A percentile compares a stretch with the other conserved stretches of the same genome.
phyloP scores from a whole-genome alignment of 345 rosid species.

The Eucalyptus virginea region DNA sequence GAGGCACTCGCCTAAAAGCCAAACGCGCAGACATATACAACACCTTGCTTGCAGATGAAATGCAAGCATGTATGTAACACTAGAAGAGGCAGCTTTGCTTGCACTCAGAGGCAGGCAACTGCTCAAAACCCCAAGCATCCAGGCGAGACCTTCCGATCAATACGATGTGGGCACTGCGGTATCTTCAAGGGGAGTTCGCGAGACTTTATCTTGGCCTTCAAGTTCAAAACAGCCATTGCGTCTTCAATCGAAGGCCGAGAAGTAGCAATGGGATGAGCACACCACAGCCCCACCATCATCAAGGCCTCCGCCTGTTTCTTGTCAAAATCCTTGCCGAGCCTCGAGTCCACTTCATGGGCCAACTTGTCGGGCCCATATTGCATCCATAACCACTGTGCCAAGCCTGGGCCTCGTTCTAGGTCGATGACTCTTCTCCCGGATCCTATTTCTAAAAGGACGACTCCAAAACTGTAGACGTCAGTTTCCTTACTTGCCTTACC shows the following conservation, averaged over 20 bases:
- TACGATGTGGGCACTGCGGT: not conserved
- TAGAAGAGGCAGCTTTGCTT: too few relatives aligned
- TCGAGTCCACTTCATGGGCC: not conserved
- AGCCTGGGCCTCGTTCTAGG: not conserved
- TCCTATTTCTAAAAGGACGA: not conserved
- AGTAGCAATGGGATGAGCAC: not conserved
- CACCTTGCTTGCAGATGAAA: conserved; percentile 12
- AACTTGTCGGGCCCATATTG: not conserved
- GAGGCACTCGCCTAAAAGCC: too few relatives aligned
- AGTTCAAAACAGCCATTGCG: not conserved
- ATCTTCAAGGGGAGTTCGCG: not conserved
- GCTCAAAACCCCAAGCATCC: conserved; percentile 20
- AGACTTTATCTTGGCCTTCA: not conserved
- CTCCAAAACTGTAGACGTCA: not conserved
- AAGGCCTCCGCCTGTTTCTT: not conserved
- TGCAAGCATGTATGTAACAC: not conserved
- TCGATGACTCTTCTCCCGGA: not conserved
- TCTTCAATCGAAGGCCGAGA: not conserved
- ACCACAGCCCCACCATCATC: not conserved
- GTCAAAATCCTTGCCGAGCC: not conserved
- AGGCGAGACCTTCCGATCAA: not conserved
- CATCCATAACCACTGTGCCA: not conserved
- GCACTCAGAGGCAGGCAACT: too few relatives aligned
- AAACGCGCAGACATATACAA: too few relatives aligned
- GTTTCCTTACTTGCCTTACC: not conserved